Evolutionary conservation across 805 yeast species (phyloP).

Genomic region (Pichia manshurica): DNA sequence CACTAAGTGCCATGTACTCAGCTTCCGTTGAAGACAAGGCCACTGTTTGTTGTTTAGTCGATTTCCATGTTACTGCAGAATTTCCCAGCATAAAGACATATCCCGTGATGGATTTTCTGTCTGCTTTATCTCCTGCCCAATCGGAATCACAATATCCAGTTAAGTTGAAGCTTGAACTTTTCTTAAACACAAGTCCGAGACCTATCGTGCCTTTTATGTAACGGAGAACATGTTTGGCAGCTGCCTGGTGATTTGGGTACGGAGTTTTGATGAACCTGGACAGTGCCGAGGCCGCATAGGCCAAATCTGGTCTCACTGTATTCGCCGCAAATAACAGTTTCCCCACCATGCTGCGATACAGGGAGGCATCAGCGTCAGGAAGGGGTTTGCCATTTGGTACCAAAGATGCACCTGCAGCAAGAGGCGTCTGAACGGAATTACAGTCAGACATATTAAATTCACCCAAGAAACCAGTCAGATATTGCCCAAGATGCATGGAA

Average conservation of each 20-base stretch:
- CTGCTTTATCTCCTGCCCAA: slow-evolving; percentile 11
- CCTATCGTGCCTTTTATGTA: slow-evolving; percentile 4
- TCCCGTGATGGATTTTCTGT: slow-evolving; percentile 13
- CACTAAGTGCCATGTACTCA: too few species aligned
- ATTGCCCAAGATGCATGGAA: background rate
- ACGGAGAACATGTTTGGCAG: slow-evolving; percentile 4
- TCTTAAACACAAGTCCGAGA: background rate
- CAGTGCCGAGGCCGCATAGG: slow-evolving; percentile 1
- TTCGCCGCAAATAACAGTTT: slow-evolving; percentile 3
- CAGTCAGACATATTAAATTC: slow-evolving; percentile 1
- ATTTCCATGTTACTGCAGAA: slow-evolving; percentile 3
- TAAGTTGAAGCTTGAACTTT: background rate
- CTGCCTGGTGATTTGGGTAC: background rate
- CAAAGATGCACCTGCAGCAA: background rate
- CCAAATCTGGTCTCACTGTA: slow-evolving; percentile 1
- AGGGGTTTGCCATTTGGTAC: background rate
- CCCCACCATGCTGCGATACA: slow-evolving; percentile 5
- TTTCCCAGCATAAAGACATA: slow-evolving; percentile 7
- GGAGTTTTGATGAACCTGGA: slow-evolving; percentile 2
- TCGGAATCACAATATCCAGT: slow-evolving; percentile 14
- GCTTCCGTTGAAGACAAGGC: background rate
- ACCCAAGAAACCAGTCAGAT: background rate
- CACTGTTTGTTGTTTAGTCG: slow-evolving; percentile 1
- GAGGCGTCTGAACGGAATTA: background rate
- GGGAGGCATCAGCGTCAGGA: background rate